Base-by-base conservation (phyloP, 2,329 filamentous ascomycete genomes). In the Aspergillus sergii region DNA sequence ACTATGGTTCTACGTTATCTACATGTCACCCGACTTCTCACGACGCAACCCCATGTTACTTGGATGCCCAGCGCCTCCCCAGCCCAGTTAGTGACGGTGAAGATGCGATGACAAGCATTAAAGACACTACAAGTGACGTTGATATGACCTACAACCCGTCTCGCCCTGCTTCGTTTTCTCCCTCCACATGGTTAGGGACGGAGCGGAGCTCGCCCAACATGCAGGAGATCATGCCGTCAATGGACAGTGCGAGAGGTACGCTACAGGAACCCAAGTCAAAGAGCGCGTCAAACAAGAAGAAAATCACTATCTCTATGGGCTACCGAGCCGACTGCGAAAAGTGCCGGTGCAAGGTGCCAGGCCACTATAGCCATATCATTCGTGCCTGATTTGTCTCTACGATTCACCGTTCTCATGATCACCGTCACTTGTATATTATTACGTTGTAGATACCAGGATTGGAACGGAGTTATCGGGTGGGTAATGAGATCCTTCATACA, bases 331-430 rank as follows among this genome's bases (percentile, higher is more conserved):
- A 92, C 76, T 94, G 91, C 74, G 90, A 93, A 65, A 93, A 93
- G 77, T 94, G 91, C 78, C 85, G 85, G 51, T 83, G 86, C 73
- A 91, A 89, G 73, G 89, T 92, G 9, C 91, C 91, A 0, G 91
- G 91, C 1, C 91, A 94, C 74, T 93, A 92, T 73, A 93, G 91
- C 72, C 91, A 94, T 77, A 92, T 93, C 64, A 88, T 92, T 66
- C 73, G 75, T 36, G 51, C 66, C 45, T 79, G 66, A 73, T 41
- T 9, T 36, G 19, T 43, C 56, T 58, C 50, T 53, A 14, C 57
- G 4, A 45, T 48, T 14, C 36, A n/a, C 5, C 12, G 50, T n/a
- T 51, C 5, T 51, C 16, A 32, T 16, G 48, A n/a, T 21, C n/a
- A 11, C 32, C 9, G 19, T 32, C 48, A n/a, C n/a, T 32, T 39